Evolutionary conservation across 2,329 filamentous ascomycete species (phyloP).

Genomic region (Pseudomassariella vexata): DNA sequence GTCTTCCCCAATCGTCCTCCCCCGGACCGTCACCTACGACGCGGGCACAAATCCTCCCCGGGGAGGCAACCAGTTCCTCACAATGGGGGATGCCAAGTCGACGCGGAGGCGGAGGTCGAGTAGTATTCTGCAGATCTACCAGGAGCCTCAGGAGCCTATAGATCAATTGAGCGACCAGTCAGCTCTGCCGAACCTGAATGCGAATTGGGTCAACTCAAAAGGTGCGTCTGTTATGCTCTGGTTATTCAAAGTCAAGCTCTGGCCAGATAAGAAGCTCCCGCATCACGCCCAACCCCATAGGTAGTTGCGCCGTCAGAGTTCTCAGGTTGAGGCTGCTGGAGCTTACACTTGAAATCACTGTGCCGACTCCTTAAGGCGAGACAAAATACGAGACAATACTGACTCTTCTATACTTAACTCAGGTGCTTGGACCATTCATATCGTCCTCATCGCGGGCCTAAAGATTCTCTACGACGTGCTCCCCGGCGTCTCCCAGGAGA

Average conservation of each 20-base stretch:
- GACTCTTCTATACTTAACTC: conserved; percentile 12
- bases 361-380: too few species aligned
- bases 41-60: conserved; percentile 66
- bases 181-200: conserved; percentile 89
- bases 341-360: too few species aligned
- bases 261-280: too few species aligned
- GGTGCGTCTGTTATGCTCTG: too few species aligned
- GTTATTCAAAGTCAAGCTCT: too few species aligned
- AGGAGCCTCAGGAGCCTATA: conserved; percentile 91
- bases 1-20: conserved; percentile 83
- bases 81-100: conserved; percentile 57
- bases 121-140: conserved; percentile 87
- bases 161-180: conserved; percentile 98
- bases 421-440: conserved; percentile 98
- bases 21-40: conserved; percentile 88
- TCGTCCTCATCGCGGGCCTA: conserved; percentile 82
- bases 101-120: conserved; percentile 89
- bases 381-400: too few species aligned
- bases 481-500: conserved; percentile 93
- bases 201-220: conserved; percentile 99
- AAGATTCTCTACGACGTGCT: conserved; percentile 98
- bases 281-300: not conserved
- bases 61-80: conserved; percentile 59
- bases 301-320: not conserved
- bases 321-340: too few species aligned